Evolutionary conservation across 2,329 filamentous ascomycete genomes (phyloP).

Genomic region (Ceratocystis smalleyi): DNA sequence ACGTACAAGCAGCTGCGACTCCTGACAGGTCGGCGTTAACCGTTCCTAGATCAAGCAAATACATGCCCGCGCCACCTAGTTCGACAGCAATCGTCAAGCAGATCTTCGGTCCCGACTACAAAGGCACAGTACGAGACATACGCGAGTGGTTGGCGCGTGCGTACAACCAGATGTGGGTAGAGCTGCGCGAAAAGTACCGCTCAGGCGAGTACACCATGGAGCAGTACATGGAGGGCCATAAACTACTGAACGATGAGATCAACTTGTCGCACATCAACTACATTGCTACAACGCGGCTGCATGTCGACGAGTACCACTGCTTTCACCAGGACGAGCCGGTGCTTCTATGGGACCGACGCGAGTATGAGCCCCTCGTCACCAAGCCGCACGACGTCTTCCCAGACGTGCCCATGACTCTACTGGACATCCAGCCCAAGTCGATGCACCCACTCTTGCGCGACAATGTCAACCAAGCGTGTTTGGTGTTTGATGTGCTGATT

Average conservation of each 20-base stretch:
- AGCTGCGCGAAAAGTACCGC: slow-evolving; percentile 3
- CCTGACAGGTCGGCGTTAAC: neutral
- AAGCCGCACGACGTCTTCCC: slow-evolving; percentile 51
- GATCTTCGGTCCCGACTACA: neutral
- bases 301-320: slow-evolving; percentile 40
- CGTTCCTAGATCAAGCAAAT: neutral
- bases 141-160: slow-evolving; percentile 9
- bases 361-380: slow-evolving; percentile 52
- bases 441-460: slow-evolving; percentile 34
- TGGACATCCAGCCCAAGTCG: slow-evolving; percentile 51
- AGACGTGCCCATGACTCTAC: slow-evolving; percentile 36
- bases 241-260: slow-evolving; percentile 24
- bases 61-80: neutral
- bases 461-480: slow-evolving; percentile 31
- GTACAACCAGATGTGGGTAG: slow-evolving; percentile 3
- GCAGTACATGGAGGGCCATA: slow-evolving; percentile 22
- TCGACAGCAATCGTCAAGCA: slow-evolving; percentile 1
- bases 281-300: slow-evolving; percentile 26
- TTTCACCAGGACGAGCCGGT: slow-evolving; percentile 34
- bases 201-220: slow-evolving; percentile 17
- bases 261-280: slow-evolving; percentile 23
- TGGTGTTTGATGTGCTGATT: slow-evolving; percentile 28
- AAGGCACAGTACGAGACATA: slow-evolving; percentile 1
- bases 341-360: slow-evolving; percentile 54
- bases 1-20: no score